phyloP scores from a whole-genome alignment of 306 rosid genomes.

The Astragalus glycyphyllos region DNA sequence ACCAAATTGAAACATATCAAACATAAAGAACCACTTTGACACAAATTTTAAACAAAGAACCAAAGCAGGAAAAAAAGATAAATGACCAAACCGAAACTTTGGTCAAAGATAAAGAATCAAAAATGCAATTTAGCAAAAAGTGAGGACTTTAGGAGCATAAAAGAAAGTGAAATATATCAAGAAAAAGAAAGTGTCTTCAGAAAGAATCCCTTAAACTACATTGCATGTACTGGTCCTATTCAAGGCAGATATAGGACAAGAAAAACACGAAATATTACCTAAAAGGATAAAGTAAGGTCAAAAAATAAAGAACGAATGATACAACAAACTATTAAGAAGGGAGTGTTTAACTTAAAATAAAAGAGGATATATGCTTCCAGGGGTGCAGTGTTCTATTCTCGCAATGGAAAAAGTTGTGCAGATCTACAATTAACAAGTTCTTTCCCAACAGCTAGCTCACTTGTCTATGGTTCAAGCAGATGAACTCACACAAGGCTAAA shows the following conservation, averaged over 20 bases:
- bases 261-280: neutral
- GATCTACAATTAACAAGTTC: constrained; percentile 31
- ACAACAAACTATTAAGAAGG: constrained; percentile 16
- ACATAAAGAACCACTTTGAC: too few species aligned
- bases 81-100: too few species aligned
- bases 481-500: constrained; percentile 31
- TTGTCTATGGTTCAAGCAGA: constrained; percentile 31
- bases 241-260: constrained; percentile 28
- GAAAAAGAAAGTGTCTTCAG: neutral
- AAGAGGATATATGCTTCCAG: constrained; percentile 22
- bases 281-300: neutral
- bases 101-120: too few species aligned
- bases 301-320: constrained; percentile 1
- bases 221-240: neutral
- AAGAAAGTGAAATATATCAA: too few species aligned
- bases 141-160: too few species aligned
- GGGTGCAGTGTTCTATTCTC: constrained; percentile 31
- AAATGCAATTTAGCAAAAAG: too few species aligned
- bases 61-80: too few species aligned
- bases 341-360: neutral
- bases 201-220: constrained; percentile 9
- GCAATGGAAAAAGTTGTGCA: constrained; percentile 30
- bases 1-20: too few species aligned
- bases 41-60: too few species aligned
- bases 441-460: constrained; percentile 29